A percentile compares a stretch with the other conserved stretches of the same genome.
Evolutionary conservation across 805 yeast genomes (phyloP).

Genomic region (Yarrowia alimentaria): DNA sequence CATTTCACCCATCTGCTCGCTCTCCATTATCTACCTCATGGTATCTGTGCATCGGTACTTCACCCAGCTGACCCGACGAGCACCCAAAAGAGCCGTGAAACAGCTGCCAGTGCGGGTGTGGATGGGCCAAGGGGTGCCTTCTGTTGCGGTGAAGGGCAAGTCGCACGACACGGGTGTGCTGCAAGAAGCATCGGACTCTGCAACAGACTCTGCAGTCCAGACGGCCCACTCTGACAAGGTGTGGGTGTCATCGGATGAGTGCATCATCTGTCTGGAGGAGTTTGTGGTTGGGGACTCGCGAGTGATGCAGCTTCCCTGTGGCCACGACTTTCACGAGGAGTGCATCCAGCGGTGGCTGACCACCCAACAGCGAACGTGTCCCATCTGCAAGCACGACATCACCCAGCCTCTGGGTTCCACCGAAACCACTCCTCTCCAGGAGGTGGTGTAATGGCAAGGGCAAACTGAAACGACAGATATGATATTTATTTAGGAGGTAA

Average conservation of each 20-base stretch:
- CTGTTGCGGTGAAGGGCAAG: background rate
- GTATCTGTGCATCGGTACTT: conserved; percentile 41
- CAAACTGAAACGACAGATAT: conserved; percentile 7
- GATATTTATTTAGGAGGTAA: conserved; percentile 8
- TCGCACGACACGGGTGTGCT: conserved; percentile 2
- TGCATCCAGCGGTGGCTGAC: conserved; percentile 63
- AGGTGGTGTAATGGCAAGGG: conserved; percentile 1
- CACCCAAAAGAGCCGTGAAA: conserved; percentile 42
- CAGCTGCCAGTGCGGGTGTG: conserved; percentile 42
- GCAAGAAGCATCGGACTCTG: no score
- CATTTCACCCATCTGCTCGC: conserved; percentile 44
- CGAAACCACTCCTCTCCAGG: conserved; percentile 16
- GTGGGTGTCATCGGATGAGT: conserved; percentile 51
- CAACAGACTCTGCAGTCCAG: no score
- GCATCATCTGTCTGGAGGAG: conserved; percentile 59
- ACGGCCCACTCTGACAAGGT: conserved; percentile 36
- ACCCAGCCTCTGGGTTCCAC: conserved; percentile 29
- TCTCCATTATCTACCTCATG: conserved; percentile 41
- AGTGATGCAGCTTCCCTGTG: conserved; percentile 56
- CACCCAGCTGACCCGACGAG: conserved; percentile 40
- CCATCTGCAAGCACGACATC: conserved; percentile 54
- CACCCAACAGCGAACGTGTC: conserved; percentile 53
- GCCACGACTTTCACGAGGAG: conserved; percentile 57
- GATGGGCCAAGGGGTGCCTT: conserved; percentile 31
- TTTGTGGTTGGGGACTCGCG: conserved; percentile 48